A percentile compares a stretch with the other conserved stretches of the same genome.
phyloP scores from a whole-genome alignment of 2,329 filamentous ascomycete species.

The Cryphonectria nitschkei region DNA sequence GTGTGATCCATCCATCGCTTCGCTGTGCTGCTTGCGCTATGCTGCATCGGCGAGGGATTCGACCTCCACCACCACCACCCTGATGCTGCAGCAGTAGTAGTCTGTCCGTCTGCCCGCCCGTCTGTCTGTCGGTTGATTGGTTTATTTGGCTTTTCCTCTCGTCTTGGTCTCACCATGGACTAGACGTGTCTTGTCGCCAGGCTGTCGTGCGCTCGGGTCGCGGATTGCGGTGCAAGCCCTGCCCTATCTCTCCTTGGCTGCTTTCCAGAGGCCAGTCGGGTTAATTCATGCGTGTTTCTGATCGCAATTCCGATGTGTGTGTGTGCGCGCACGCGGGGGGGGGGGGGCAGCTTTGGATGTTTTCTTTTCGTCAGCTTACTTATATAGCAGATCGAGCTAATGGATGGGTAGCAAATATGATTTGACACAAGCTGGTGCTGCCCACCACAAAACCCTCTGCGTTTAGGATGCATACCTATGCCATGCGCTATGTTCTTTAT shows the following conservation, averaged over 20 bases:
- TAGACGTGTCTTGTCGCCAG: conserved; percentile 8
- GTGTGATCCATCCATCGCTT: neutral
- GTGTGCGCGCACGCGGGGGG: neutral
- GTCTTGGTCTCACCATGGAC: neutral
- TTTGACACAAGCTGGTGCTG: neutral
- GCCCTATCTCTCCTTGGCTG: neutral
- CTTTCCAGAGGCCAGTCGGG: conserved; percentile 6
- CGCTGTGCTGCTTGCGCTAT: neutral
- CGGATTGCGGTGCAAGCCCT: neutral
- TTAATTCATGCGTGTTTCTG: conserved; percentile 8
- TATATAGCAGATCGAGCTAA: neutral
- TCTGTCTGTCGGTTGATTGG: neutral
- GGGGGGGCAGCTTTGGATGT: neutral
- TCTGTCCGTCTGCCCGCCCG: neutral
- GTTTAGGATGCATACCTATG: neutral
- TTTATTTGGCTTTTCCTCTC: neutral
- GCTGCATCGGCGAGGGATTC: neutral
- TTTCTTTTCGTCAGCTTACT: conserved; percentile 9
- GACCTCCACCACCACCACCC: neutral
- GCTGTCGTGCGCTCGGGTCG: neutral
- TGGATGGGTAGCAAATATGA: neutral
- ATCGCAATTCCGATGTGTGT: conserved; percentile 14
- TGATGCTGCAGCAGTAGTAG: neutral
- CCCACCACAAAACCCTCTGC: neutral
- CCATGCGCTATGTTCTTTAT: neutral